Evolutionary conservation across 2,329 filamentous ascomycete species (phyloP), one percentile per base, ranked within the genome.

Genomic region (Fusarium tuaranense): DNA sequence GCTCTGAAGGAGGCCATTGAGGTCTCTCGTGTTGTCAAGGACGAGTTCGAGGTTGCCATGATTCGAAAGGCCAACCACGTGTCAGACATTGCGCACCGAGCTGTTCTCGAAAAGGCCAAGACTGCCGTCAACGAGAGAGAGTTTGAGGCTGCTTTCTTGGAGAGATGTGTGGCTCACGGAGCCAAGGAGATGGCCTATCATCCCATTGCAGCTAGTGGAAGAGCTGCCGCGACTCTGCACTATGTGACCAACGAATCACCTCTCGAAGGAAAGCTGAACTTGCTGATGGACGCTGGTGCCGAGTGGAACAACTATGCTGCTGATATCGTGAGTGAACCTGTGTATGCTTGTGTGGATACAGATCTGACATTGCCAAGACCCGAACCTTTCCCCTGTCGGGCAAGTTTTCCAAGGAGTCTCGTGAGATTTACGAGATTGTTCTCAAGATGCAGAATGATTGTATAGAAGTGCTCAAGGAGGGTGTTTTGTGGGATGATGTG

Each of bases 111-210:
- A 76, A 84, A 84, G 38, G 93, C 93, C 38, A 88, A 87, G 74
- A 85, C 86, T 30, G 93, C 92, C 27, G 87, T 86, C 74, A 96
- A 95, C 78, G 95, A 98, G 86, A 88, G 90, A 38, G 93, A 98
- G 81, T 90, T 98, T 36, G 93, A 97, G 81, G 95, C 92, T 1
- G 84, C 92, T 1, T 98, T 98, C 81, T 83, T 97, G 13, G 91
- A 94, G 80, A 88, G 88, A 34, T 97, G 94, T 81, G 90, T 97
- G 69, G 89, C 92, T 62, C 88, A 92, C 70, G 94, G 93, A 27
- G 93, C 93, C 63, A 92, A 92, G 80, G 91, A 97, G 78, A 95
- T 97, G 86, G 92, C 96, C 1, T 98, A 98, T 83, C 90, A 93
- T 75, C 92, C 93, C 70, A 98, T 98, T 78, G 91, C 97, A 20